Evolutionary conservation across 305 asterid genomes (phyloP).

Genomic region (Rubia balearica): DNA sequence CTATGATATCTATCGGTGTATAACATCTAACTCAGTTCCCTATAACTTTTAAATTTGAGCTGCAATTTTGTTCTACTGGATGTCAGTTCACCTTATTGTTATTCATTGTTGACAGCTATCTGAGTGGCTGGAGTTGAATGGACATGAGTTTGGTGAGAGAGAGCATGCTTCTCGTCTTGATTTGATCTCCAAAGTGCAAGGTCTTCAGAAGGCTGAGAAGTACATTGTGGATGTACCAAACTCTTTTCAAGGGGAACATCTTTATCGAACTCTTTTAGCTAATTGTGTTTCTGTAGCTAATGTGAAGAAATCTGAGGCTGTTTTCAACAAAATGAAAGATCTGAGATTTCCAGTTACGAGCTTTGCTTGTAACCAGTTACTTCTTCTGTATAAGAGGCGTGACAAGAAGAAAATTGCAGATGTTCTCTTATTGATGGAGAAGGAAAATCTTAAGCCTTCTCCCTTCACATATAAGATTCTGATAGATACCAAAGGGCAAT

Average conservation of each 20-base stretch:
- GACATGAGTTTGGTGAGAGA: conserved; percentile 38
- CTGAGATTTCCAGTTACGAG: conserved; percentile 38
- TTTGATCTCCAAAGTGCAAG: conserved; percentile 63
- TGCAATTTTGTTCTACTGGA: conserved; percentile 8
- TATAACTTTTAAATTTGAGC: neutral
- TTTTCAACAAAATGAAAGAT: conserved; percentile 64
- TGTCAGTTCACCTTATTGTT: neutral
- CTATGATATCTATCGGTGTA: neutral
- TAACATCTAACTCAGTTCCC: neutral
- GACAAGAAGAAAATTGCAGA: conserved; percentile 65
- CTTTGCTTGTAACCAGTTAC: conserved; percentile 63
- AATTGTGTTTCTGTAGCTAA: conserved; percentile 33
- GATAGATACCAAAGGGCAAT: conserved; percentile 56
- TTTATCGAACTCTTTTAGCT: conserved; percentile 60
- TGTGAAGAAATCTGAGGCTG: conserved; percentile 50
- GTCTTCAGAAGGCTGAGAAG: conserved; percentile 46
- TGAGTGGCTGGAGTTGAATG: conserved; percentile 56
- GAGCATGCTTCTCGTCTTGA: conserved; percentile 54
- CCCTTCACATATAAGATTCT: conserved; percentile 53
- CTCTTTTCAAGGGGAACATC: conserved; percentile 48
- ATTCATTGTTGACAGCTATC: conserved; percentile 47
- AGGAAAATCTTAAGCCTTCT: conserved; percentile 58
- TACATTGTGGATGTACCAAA: conserved; percentile 51
- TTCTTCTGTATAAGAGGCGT: conserved; percentile 54
- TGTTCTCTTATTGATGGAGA: conserved; percentile 67